Conservation (phyloP, 1,284 basidiomycete genomes). For the Rhodotorula sp. region DNA sequence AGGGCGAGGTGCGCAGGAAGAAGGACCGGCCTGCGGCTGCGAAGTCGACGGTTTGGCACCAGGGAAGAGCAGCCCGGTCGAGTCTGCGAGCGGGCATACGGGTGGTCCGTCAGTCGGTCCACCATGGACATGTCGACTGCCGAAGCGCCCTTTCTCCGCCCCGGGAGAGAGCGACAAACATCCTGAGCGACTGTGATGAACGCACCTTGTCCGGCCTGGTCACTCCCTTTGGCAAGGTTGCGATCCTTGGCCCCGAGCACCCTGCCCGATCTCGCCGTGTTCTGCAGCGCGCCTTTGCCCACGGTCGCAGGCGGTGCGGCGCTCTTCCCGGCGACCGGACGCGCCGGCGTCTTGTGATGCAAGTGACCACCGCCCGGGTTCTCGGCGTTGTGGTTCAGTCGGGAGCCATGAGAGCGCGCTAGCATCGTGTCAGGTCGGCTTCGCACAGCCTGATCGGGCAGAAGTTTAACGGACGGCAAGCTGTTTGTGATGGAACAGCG, state of each 20-base stretch:
- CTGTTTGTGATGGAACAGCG: too few species aligned
- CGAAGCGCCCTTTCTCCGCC: background rate
- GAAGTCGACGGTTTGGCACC: constrained; percentile 12
- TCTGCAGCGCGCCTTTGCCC: constrained; percentile 14
- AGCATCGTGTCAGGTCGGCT: constrained; percentile 4
- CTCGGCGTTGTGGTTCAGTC: constrained; percentile 20
- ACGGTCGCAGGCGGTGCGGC: constrained; percentile 1
- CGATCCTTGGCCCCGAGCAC: constrained; percentile 22
- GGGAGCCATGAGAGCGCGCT: constrained; percentile 4
- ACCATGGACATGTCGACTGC: background rate
- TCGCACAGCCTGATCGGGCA: background rate
- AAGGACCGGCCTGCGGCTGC: constrained; percentile 4
- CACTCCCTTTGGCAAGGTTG: constrained; percentile 7
- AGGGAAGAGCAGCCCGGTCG: constrained; percentile 15
- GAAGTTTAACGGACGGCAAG: too few species aligned
- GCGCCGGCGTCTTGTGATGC: constrained; percentile 26
- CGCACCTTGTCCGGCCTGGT: constrained; percentile 4
- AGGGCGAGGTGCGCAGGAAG: constrained; percentile 3
- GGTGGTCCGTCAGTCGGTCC: too few species aligned
- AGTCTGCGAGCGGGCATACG: background rate
- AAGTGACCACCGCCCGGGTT: constrained; percentile 4
- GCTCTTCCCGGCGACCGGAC: constrained; percentile 12
- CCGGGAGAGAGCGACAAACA: background rate
- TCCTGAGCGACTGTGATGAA: background rate
- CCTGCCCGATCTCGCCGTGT: constrained; percentile 11